Conservation (phyloP, 2,329 filamentous ascomycete genomes). For the Fusarium sp. region DNA sequence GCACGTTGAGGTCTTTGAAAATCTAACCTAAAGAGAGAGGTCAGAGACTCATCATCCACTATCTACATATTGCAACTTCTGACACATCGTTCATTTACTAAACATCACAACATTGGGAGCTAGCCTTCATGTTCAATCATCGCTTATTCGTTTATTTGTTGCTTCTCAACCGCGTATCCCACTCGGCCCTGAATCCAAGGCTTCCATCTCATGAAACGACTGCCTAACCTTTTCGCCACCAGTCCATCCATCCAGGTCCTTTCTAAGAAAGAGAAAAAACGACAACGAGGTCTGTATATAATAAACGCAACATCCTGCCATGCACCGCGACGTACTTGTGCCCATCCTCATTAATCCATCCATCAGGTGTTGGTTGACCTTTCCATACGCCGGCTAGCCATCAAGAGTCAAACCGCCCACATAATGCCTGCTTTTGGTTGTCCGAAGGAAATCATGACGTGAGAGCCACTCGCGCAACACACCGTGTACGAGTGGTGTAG, state of each 20-base stretch:
- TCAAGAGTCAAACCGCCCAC: conserved; percentile 21
- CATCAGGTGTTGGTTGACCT: conserved; percentile 13
- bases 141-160: neutral
- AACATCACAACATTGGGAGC: neutral
- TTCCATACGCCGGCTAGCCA: conserved; percentile 28
- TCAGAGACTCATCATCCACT: conserved; percentile 7
- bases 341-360: conserved; percentile 6
- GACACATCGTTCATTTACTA: neutral
- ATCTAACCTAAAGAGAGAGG: neutral
- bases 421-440: conserved; percentile 31
- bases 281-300: conserved; percentile 18
- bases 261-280: conserved; percentile 11
- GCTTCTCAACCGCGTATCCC: neutral
- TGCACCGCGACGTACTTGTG: neutral
- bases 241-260: neutral
- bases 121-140: neutral
- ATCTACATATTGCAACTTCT: conserved; percentile 6
- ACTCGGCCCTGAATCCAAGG: conserved; percentile 24
- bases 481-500: neutral
- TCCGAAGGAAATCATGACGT: conserved; percentile 24
- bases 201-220: conserved; percentile 5
- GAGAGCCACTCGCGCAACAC: neutral
- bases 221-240: neutral
- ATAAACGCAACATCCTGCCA: neutral
- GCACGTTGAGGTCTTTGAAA: neutral